Base-by-base conservation (phyloP, 352 stramenopile species). In the Phytophthora europaea region DNA sequence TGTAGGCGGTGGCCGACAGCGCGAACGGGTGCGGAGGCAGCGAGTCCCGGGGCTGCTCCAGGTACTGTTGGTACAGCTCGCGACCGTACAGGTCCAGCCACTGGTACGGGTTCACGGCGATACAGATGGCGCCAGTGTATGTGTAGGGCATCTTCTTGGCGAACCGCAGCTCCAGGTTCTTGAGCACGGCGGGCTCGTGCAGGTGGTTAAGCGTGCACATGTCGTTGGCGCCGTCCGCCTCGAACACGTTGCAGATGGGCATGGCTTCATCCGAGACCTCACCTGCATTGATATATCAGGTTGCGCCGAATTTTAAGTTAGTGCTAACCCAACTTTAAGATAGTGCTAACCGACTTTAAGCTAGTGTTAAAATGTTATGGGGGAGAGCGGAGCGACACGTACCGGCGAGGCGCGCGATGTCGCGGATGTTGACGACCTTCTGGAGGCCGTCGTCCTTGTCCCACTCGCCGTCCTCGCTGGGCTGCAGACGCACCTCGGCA, bases 181-280 rank as follows among this genome's bases (percentile, higher is more conserved):
- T 88, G 36, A 94, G 73, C 61, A 95, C 80, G 0, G 89, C 87
- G 4, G 89, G 86, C 60, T 95, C 85, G 63, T 94, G 89, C 36
- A 95, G 67, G 69, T 95, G 85, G 68, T 94, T 95, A 12, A 94
- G 75, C 23, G 85, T 92, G 65, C 73, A 85, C 89, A 95, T 95
- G 73, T 95, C 89, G 53, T 94, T 73, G 2, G 91, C 83, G 48
- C 89, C 89, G 26, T 84, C 70, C 6, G 72, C 65, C 1, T 82
- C 76, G 70, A 95, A 95, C 28, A 81, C 83, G 75, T 95, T 95
- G 63, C 89, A 95, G 59, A 95, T 95, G 7, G 89, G 87, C 85
- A 95, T 94, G 20, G 89, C 87, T 16, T 87, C 76, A 33, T 90
- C 79, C 26, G 89, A 93, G 8, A 94, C 87, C 54, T 95, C 89